Conservation (phyloP, 352 stramenopile species). For the Phytophthora nicotianae region DNA sequence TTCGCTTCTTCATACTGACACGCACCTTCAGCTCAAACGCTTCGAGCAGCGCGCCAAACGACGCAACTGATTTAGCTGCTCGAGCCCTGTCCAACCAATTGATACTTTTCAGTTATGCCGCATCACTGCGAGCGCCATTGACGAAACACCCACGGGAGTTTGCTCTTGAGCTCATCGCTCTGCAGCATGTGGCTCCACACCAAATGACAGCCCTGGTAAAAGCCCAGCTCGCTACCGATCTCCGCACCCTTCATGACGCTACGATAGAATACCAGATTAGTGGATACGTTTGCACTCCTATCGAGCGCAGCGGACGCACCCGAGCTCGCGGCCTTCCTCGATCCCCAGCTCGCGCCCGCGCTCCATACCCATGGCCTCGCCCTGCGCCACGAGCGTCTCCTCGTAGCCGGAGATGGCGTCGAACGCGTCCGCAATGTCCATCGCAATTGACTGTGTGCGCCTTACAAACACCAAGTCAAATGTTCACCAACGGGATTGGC, state of each 20-base stretch:
- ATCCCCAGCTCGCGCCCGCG: constrained; percentile 63
- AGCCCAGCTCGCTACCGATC: constrained; percentile 82
- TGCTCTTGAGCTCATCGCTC: constrained; percentile 33
- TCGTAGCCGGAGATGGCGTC: constrained; percentile 77
- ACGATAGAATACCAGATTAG: constrained; percentile 8
- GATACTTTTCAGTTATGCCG: constrained; percentile 1
- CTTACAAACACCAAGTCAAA: constrained; percentile 20
- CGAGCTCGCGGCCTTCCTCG: constrained; percentile 76
- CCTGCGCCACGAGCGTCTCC: constrained; percentile 70
- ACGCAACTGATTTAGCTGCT: constrained; percentile 62
- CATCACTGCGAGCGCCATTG: background rate
- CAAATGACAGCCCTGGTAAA: constrained; percentile 81
- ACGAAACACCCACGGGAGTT: constrained; percentile 47
- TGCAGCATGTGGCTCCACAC: constrained; percentile 72
- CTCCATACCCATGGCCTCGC: constrained; percentile 63
- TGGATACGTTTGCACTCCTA: background rate
- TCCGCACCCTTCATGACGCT: constrained; percentile 81
- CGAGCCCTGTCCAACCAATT: constrained; percentile 41
- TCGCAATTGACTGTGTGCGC: constrained; percentile 16
- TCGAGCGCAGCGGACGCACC: constrained; percentile 39
- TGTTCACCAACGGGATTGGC: constrained; percentile 5
- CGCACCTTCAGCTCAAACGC: constrained; percentile 72
- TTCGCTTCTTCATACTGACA: background rate
- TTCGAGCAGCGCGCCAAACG: constrained; percentile 58
- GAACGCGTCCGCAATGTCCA: constrained; percentile 77